Evolutionary conservation across 2,329 filamentous ascomycete species (phyloP).

Genomic region (Fragosphaeria purpurea): DNA sequence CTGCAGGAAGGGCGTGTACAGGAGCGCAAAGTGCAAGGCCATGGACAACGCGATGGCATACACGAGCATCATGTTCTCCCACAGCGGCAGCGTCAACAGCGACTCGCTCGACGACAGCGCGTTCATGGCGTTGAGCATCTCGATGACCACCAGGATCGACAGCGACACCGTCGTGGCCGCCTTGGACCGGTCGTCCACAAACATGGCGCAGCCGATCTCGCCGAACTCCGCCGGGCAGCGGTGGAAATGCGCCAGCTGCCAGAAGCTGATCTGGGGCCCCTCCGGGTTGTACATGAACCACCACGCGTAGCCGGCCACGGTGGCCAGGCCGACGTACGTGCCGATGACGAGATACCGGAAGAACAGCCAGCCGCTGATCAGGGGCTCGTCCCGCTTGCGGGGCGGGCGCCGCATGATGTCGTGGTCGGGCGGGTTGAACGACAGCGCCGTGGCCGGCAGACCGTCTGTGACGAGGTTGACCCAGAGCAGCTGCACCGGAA

Average conservation of each 20-base stretch:
- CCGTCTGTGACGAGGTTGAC: conserved; percentile 98
- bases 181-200: conserved; percentile 74
- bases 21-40: conserved; percentile 84
- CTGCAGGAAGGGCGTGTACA: conserved; percentile 87
- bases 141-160: conserved; percentile 87
- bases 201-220: conserved; percentile 87
- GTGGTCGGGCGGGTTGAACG: conserved; percentile 97
- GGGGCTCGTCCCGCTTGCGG: conserved; percentile 80
- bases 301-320: conserved; percentile 97
- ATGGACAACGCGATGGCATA: conserved; percentile 90
- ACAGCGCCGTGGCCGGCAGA: conserved; percentile 88
- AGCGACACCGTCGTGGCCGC: conserved; percentile 88
- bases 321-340: conserved; percentile 87
- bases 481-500: conserved; percentile 96
- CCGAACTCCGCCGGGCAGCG: conserved; percentile 77
- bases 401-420: conserved; percentile 94
- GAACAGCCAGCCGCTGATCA: conserved; percentile 93
- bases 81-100: conserved; percentile 84
- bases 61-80: conserved; percentile 97
- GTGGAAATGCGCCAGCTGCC: conserved; percentile 87
- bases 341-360: conserved; percentile 96
- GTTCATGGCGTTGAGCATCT: conserved; percentile 99
- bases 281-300: conserved; percentile 96
- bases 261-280: conserved; percentile 86
- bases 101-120: conserved; percentile 92